These are phyloP conservation scores for Daedalea quercina DNA, from an alignment of 768 basidiomycete genomes.

Conservation along the genomic window DNA sequence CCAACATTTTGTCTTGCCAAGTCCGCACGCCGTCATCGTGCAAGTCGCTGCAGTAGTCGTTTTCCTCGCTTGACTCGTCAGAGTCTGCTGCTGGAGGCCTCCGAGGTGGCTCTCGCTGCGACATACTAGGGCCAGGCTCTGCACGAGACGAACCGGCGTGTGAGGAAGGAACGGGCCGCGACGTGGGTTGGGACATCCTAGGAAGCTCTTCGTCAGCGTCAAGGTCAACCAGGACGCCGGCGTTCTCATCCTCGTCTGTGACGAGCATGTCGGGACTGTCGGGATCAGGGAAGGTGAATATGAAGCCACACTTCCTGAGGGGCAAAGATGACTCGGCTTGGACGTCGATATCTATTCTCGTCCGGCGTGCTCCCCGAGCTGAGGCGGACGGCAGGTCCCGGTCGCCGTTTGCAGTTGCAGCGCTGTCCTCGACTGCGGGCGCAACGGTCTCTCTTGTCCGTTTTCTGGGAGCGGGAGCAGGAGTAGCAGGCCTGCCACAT, in stretches of 20 bases:
- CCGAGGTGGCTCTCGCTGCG: not conserved
- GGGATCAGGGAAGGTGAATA: conserved; percentile 20
- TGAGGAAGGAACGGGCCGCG: not conserved
- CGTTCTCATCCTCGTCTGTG: conserved; percentile 3
- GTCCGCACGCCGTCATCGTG: not conserved
- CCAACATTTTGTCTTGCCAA: not conserved
- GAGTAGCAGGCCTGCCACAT: not conserved
- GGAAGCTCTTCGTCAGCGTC: not conserved
- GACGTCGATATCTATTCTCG: not conserved
- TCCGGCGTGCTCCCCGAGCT: not conserved
- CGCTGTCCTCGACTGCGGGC: not conserved
- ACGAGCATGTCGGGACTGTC: conserved; percentile 17
- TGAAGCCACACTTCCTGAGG: conserved; percentile 12
- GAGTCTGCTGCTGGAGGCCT: not conserved
- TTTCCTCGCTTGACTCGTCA: not conserved
- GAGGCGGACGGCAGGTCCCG: not conserved
- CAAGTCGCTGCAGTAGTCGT: not conserved
- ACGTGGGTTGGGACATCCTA: not conserved
- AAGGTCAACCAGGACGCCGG: conserved; percentile 1
- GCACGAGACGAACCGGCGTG: not conserved
- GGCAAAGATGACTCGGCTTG: conserved; percentile 6
- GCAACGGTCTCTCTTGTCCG: not conserved
- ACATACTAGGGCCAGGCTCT: not conserved
- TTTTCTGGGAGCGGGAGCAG: not conserved
- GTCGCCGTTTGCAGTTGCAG: not conserved